A percentile compares a stretch with the other conserved stretches of the same genome.
phyloP scores from a whole-genome alignment of 495 filamentous ascomycete species.

The Penicillium argentinense region DNA sequence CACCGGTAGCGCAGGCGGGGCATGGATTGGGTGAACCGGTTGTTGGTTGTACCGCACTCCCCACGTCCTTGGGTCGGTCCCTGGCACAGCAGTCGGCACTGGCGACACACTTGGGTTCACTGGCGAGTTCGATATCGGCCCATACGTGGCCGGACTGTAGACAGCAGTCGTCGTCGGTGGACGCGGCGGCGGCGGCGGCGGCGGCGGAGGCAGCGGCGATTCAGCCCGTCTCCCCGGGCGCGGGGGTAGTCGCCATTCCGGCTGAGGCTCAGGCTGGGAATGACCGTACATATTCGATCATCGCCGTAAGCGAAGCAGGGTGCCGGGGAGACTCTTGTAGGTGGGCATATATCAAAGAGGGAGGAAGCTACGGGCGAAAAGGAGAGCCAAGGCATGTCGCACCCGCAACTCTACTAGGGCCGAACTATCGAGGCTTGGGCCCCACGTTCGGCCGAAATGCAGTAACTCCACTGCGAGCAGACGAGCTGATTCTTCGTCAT shows the following conservation, averaged over 20 bases:
- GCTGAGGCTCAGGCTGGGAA: slow-evolving; percentile 27
- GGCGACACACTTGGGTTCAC: slow-evolving; percentile 24
- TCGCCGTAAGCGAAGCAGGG: slow-evolving; percentile 1
- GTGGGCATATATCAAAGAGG: not conserved
- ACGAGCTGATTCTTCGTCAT: no score
- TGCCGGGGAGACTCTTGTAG: no score
- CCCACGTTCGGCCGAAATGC: no score
- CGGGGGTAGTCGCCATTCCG: slow-evolving; percentile 44
- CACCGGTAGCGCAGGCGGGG: slow-evolving; percentile 50
- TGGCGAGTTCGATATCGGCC: slow-evolving; percentile 30
- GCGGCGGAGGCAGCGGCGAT: slow-evolving; percentile 9
- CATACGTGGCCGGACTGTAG: slow-evolving; percentile 45
- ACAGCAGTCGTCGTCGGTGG: slow-evolving; percentile 17
- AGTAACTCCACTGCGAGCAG: no score
- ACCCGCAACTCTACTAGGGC: no score
- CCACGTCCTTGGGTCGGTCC: slow-evolving; percentile 41
- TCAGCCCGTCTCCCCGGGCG: slow-evolving; percentile 20
- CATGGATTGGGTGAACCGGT: slow-evolving; percentile 25
- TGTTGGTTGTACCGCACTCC: slow-evolving; percentile 48
- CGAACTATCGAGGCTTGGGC: no score
- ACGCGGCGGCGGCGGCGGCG: slow-evolving; percentile 21
- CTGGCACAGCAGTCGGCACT: slow-evolving; percentile 13
- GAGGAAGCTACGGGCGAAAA: not conserved
- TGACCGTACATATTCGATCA: slow-evolving; percentile 28
- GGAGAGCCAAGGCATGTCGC: no score